These are phyloP conservation scores for Sphaerulina populicola DNA, from an alignment of 2,329 filamentous ascomycete species.

Conservation along the genomic window DNA sequence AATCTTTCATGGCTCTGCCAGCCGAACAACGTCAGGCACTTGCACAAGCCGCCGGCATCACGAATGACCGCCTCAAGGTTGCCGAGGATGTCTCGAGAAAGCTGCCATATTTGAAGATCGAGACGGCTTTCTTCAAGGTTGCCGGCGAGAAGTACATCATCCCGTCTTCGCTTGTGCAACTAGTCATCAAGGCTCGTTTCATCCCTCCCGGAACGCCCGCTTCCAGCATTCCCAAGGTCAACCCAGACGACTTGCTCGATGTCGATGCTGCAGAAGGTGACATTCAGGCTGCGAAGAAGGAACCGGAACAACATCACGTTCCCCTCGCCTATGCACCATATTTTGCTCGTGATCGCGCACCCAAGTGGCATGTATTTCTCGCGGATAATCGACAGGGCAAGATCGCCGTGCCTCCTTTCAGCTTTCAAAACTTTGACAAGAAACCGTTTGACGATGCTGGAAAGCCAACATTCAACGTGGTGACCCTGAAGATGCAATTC, in stretches of 20 bases:
- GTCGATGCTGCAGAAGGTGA: slow-evolving; percentile 89
- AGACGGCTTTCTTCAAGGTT: slow-evolving; percentile 97
- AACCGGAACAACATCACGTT: slow-evolving; percentile 62
- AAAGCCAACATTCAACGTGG: slow-evolving; percentile 85
- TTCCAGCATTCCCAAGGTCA: slow-evolving; percentile 62
- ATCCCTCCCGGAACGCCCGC: slow-evolving; percentile 69
- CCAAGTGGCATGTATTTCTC: slow-evolving; percentile 89
- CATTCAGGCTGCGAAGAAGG: slow-evolving; percentile 63
- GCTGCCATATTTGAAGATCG: slow-evolving; percentile 73
- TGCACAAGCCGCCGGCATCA: slow-evolving; percentile 62
- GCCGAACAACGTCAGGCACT: slow-evolving; percentile 66
- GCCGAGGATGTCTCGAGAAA: slow-evolving; percentile 72
- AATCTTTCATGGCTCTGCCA: slow-evolving; percentile 80
- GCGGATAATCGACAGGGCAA: slow-evolving; percentile 90
- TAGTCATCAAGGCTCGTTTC: slow-evolving; percentile 90
- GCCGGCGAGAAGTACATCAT: slow-evolving; percentile 88
- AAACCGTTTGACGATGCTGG: slow-evolving; percentile 68
- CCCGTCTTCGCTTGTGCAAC: slow-evolving; percentile 81
- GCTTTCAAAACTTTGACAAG: slow-evolving; percentile 88
- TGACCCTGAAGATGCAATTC: slow-evolving; percentile 95
- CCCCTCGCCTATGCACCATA: slow-evolving; percentile 87
- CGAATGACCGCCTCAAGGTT: slow-evolving; percentile 65
- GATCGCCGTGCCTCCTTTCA: slow-evolving; percentile 92
- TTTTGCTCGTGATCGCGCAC: slow-evolving; percentile 79
- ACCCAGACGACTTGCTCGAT: slow-evolving; percentile 76